These are phyloP conservation scores for Pseudohalonectria lignicola DNA, from an alignment of 2,329 filamentous ascomycete species.

Conservation along the genomic window DNA sequence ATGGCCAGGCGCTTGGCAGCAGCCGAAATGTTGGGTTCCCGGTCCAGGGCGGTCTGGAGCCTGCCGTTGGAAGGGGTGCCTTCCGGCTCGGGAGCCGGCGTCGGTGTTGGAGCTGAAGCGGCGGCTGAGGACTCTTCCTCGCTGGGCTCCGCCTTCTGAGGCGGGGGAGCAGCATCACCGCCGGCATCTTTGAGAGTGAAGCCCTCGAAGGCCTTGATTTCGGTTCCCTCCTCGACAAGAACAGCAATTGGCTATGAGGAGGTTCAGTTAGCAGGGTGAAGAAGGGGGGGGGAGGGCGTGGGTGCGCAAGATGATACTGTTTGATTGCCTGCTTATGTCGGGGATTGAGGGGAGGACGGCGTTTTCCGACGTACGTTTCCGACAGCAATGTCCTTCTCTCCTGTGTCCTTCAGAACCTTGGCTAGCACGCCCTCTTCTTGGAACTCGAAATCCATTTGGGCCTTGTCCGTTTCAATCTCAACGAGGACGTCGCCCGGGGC, in stretches of 20 bases:
- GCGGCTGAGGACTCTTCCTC: constrained; percentile 35
- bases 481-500: constrained; percentile 89
- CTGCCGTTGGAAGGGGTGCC: constrained; percentile 54
- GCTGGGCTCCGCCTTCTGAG: constrained; percentile 57
- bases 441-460: constrained; percentile 99
- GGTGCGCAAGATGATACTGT: constrained; percentile 7
- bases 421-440: constrained; percentile 95
- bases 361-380: constrained; percentile 83
- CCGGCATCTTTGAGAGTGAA: constrained; percentile 88
- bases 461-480: constrained; percentile 99
- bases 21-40: constrained; percentile 62
- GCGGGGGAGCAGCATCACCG: constrained; percentile 56
- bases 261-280: constrained; percentile 4
- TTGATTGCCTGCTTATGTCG: too few relatives aligned
- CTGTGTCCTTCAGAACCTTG: constrained; percentile 85
- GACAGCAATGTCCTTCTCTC: constrained; percentile 87
- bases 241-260: constrained; percentile 76
- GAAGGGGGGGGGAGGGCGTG: constrained; percentile 2
- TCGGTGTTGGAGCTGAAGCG: constrained; percentile 43
- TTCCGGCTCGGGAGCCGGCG: constrained; percentile 41
- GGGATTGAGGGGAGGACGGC: too few relatives aligned
- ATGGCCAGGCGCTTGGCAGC: constrained; percentile 73
- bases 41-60: constrained; percentile 75
- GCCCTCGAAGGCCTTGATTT: constrained; percentile 77
- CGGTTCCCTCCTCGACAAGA: constrained; percentile 81